Evolutionary conservation across 768 basidiomycete genomes (phyloP).

Genomic region (Boletus tomentosulus): DNA sequence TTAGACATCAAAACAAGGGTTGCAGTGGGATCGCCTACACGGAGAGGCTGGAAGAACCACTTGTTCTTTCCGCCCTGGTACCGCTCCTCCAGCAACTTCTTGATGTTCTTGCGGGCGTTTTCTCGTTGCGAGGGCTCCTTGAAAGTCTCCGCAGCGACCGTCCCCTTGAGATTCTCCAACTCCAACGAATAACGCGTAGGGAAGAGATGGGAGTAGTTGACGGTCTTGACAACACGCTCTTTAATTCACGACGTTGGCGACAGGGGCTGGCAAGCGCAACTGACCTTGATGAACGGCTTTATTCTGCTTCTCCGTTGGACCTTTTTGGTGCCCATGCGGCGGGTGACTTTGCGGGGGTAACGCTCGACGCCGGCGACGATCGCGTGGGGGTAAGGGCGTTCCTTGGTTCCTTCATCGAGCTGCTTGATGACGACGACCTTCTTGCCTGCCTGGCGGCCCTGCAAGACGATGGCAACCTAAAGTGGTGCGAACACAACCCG

Average conservation of each 20-base stretch:
- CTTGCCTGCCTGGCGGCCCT: conserved; percentile 98
- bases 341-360: conserved; percentile 97
- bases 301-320: conserved; percentile 89
- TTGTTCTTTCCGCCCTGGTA: conserved; percentile 93
- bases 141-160: conserved; percentile 84
- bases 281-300: conserved; percentile 99
- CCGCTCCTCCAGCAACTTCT: conserved; percentile 94
- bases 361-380: conserved; percentile 98
- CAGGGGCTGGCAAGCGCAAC: conserved; percentile 16
- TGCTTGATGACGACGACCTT: conserved; percentile 99
- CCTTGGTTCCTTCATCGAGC: conserved; percentile 94
- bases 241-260: neutral
- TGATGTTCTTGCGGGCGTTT: conserved; percentile 92
- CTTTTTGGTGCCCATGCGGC: conserved; percentile 96
- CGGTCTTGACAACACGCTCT: conserved; percentile 42
- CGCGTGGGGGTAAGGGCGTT: conserved; percentile 94
- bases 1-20: conserved; percentile 3
- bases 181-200: conserved; percentile 98
- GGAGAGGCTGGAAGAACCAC: conserved; percentile 92
- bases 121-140: conserved; percentile 96
- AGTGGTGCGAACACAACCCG: neutral
- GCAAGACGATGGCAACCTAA: conserved; percentile 93
- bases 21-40: conserved; percentile 43
- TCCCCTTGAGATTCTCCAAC: conserved; percentile 89
- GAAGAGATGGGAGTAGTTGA: conserved; percentile 99